phyloP scores from a whole-genome alignment of 2,329 filamentous ascomycete species.

The Epichloe typhina region DNA sequence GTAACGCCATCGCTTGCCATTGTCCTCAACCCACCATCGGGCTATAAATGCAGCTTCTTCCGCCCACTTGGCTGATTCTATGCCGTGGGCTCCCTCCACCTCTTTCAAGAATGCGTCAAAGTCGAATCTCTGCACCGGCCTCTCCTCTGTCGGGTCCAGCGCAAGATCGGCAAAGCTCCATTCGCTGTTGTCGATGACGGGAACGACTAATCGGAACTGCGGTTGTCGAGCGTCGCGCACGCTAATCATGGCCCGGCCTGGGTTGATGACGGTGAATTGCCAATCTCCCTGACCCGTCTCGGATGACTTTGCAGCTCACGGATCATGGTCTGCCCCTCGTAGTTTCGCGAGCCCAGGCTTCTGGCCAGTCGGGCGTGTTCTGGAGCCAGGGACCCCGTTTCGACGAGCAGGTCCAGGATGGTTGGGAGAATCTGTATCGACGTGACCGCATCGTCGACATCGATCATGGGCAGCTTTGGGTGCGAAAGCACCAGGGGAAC shows the following conservation, averaged over 20 bases:
- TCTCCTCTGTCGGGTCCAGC: conserved; percentile 16
- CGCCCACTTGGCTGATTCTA: conserved; percentile 17
- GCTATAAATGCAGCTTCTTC: conserved; percentile 21
- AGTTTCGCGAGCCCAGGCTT: conserved; percentile 17
- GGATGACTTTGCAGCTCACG: conserved; percentile 13
- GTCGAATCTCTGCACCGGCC: conserved; percentile 13
- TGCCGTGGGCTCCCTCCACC: conserved; percentile 11
- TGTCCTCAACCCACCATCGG: conserved; percentile 23
- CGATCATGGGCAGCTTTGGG: conserved; percentile 17
- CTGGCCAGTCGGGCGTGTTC: conserved; percentile 13
- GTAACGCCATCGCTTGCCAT: conserved; percentile 21
- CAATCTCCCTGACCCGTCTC: conserved; percentile 15
- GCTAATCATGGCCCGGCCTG: conserved; percentile 19
- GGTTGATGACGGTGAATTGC: conserved; percentile 22
- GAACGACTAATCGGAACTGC: conserved; percentile 18
- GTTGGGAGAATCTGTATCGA: conserved; percentile 22
- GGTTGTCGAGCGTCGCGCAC: conserved; percentile 20
- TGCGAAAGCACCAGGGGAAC: conserved; percentile 21
- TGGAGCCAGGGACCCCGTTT: conserved; percentile 18
- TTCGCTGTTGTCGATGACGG: conserved; percentile 18
- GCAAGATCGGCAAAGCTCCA: conserved; percentile 18
- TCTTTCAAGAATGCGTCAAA: conserved; percentile 11
- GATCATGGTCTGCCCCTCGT: conserved; percentile 23
- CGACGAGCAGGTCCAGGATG: conserved; percentile 21
- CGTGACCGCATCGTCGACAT: conserved; percentile 19